phyloP scores from a whole-genome alignment of 225 moss, liverwort and hornwort species.

The Antitrichia curtipendula region DNA sequence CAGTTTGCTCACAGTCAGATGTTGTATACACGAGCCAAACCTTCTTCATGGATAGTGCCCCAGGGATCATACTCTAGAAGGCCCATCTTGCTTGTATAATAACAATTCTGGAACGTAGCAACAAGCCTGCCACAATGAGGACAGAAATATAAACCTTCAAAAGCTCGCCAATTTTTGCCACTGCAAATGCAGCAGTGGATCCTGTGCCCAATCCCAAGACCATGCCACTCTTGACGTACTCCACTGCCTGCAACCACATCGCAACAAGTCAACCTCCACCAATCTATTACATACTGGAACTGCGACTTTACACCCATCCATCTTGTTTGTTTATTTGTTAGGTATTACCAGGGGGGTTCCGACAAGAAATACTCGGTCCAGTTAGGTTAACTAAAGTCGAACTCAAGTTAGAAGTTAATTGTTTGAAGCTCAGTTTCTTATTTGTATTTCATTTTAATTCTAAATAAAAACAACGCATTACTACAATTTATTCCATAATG shows the following conservation, averaged over 20 bases:
- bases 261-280: neutral
- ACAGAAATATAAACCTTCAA: constrained; percentile 55
- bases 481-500: neutral
- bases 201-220: constrained; percentile 98
- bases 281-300: neutral
- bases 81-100: neutral
- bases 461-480: neutral
- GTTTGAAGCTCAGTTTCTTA: neutral
- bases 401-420: neutral
- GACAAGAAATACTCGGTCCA: neutral
- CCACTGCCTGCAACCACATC: constrained; percentile 41
- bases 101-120: neutral
- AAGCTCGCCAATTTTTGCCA: constrained; percentile 90
- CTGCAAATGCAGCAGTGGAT: constrained; percentile 95
- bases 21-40: neutral
- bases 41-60: neutral
- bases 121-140: neutral
- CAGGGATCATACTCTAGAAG: neutral
- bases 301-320: neutral
- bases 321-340: neutral
- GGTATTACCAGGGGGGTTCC: neutral
- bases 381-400: neutral
- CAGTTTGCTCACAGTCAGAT: neutral
- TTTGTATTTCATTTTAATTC: neutral
- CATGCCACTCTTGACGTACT: constrained; percentile 97